Base-by-base conservation (phyloP, 352 stramenopile species). In the Pythium angustatum region DNA sequence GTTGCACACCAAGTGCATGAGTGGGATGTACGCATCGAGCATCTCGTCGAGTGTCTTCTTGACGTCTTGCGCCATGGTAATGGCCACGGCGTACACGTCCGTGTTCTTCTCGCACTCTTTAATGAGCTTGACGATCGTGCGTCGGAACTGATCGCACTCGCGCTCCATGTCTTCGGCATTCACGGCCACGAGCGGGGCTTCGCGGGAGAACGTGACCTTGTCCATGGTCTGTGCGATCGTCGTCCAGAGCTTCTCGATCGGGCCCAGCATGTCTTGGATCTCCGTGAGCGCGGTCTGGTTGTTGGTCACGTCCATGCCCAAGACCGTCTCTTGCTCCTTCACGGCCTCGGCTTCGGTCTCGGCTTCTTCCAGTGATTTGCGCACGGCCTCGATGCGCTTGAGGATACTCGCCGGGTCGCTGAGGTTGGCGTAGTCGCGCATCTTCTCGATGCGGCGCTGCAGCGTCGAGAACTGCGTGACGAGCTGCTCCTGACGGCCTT, bases 1-100 rank as follows among this genome's bases (percentile, higher is more conserved):
- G n/a, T 90, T 96, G 51, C 93, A 98, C 19, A 98, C 73, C 15
- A 98, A 68, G 21, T 88, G 74, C 86, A 98, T 98, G 22, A 98
- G 75, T 11, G 94, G 93, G 30, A 97, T 82, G 61, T 96, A 82
- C 54, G 92, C 89, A 40, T 97, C 82, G 3, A 93, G 76, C 84
- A 95, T 93, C 59, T 93, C 82, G 28, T 94, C 84, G 5, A 93
- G 69, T 6, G 81, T 88, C 43, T 92, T 90, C 58, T 93, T 93
- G 54, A 91, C 81, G 36, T 91, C 81, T 51, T 90, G 82, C 0
- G 86, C 86, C 72, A 93, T 90, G 3, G 79, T 87, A 26, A 92
- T 91, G 1, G 84, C 78, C 3, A 91, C 84, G 10, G 80, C 82
- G 49, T 94, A 87, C 31, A 89, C 73, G 28, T 97, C 88, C 7